phyloP scores from a whole-genome alignment of 306 rosid species.

The Comarum palustre region DNA sequence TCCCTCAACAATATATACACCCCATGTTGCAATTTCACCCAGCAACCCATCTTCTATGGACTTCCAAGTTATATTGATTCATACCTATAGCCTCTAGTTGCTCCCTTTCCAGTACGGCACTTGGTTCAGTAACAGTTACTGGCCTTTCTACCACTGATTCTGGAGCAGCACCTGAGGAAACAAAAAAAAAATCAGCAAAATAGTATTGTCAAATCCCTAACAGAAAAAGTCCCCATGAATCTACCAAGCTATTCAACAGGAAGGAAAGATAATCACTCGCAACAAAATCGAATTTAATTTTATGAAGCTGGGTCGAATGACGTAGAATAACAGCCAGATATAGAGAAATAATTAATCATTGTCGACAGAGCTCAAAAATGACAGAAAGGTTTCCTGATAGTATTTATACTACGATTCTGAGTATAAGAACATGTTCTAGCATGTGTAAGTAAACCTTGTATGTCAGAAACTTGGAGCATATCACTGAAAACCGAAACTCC shows the following conservation, averaged over 20 bases:
- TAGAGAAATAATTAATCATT: neutral
- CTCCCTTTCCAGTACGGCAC: constrained; percentile 44
- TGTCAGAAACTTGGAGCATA: neutral
- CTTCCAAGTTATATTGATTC: constrained; percentile 13
- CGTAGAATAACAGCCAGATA: neutral
- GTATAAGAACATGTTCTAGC: neutral
- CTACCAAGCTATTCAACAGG: neutral
- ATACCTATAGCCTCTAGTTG: constrained; percentile 76
- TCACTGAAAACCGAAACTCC: neutral
- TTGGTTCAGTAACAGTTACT: constrained; percentile 39
- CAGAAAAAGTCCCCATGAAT: neutral
- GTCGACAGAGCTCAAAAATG: constrained; percentile 6
- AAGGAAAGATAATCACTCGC: neutral
- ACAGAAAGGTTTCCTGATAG: neutral
- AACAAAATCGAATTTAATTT: neutral
- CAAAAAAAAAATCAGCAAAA: constrained; percentile 12
- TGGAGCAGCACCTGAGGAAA: constrained; percentile 38
- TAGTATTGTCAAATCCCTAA: constrained; percentile 13
- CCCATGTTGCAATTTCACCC: neutral
- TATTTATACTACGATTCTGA: neutral
- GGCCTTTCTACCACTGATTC: constrained; percentile 45
- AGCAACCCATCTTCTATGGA: neutral
- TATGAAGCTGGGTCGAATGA: neutral
- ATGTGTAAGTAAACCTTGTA: neutral
- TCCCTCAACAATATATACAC: neutral